Base-by-base conservation (phyloP, 2,329 filamentous ascomycete genomes). In the Trichoderma afroharzianum region DNA sequence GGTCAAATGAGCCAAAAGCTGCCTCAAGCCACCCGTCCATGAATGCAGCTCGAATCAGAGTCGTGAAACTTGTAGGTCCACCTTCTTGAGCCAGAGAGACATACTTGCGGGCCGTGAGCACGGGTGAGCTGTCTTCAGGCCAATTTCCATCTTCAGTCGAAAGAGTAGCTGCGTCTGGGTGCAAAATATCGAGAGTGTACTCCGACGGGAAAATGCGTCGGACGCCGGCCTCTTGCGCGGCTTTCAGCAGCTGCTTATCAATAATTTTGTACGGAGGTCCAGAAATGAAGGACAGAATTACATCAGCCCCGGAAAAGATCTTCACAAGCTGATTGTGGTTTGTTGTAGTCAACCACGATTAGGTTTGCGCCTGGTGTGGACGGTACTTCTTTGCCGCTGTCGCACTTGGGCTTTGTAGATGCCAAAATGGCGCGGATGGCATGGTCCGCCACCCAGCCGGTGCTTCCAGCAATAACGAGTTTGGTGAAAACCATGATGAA, bases 181-280 rank as follows among this genome's bases (percentile, higher is more conserved):
- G 68, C n/a, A 71, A 36, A 24, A 71, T 53, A 21, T 72, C 68
- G 26, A 71, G 32, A 18, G 59, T 63, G 36, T 71, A 71, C 24
- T 72, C 71, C 4, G 71, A 72, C 7, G 71, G 71, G 24, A 72
- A 66, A 36, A 71, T 72, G 61, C 71, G 71, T 18, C 71, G 68
- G 47, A 72, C 47, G 9, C 68, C 68, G 43, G 71, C 71, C 30
- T 72, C 50, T 39, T 72, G 68, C 8, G 67, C 68, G 5, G 68
- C 68, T n/a, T 68, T 57, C 1, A 72, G 68, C 3, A 72, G 50
- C 61, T 53, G n/a, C 15, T 32, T 39, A 26, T 72, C 68, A 53
- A 72, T 26, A 2, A 36, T 14, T 33, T 62, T 59, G 15, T 32
- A 59, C 2, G 33, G 14, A 24, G 30, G 26, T n/a, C 71, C 53